A percentile compares a stretch with the other conserved stretches of the same genome.
Conservation (phyloP, 345 rosid species). For the Boechera retrofracta region DNA sequence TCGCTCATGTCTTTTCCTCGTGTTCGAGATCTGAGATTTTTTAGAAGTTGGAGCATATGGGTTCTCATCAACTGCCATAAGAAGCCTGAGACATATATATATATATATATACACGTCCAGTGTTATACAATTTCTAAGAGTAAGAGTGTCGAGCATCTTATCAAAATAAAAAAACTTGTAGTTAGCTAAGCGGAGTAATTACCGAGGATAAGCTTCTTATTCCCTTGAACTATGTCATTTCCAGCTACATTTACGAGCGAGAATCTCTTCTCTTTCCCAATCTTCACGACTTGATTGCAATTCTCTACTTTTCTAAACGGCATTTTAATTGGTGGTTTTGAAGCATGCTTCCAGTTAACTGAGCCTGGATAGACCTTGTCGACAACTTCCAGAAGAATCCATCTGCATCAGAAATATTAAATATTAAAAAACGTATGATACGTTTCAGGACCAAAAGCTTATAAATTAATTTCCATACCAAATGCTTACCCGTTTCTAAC, state of each 20-base stretch:
- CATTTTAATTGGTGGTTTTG: conserved; percentile 96
- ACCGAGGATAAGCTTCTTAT: conserved; percentile 98
- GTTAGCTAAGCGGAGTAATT: conserved; percentile 14
- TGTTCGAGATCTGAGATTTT: conserved; percentile 74
- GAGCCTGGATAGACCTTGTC: conserved; percentile 89
- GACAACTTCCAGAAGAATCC: conserved; percentile 90
- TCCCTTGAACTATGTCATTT: conserved; percentile 93
- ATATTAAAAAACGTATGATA: conserved; percentile 1
- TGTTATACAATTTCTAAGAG: conserved; percentile 11
- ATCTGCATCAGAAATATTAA: conserved; percentile 54
- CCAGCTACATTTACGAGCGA: conserved; percentile 93
- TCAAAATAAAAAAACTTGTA: background rate
- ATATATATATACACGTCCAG: background rate
- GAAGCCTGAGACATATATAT: conserved; percentile 65
- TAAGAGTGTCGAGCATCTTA: conserved; percentile 13
- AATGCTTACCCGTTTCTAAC: conserved; percentile 79
- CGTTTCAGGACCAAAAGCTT: conserved; percentile 4
- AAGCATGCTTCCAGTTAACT: conserved; percentile 92
- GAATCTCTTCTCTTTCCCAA: conserved; percentile 79
- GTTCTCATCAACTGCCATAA: conserved; percentile 97
- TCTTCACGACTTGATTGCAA: conserved; percentile 91
- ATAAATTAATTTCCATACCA: background rate
- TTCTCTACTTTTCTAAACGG: conserved; percentile 95
- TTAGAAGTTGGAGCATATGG: conserved; percentile 91
- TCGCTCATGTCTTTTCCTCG: conserved; percentile 85